These are phyloP conservation scores for Dryas drummondii DNA, from an alignment of 306 rosid genomes.

Conservation along the genomic window DNA sequence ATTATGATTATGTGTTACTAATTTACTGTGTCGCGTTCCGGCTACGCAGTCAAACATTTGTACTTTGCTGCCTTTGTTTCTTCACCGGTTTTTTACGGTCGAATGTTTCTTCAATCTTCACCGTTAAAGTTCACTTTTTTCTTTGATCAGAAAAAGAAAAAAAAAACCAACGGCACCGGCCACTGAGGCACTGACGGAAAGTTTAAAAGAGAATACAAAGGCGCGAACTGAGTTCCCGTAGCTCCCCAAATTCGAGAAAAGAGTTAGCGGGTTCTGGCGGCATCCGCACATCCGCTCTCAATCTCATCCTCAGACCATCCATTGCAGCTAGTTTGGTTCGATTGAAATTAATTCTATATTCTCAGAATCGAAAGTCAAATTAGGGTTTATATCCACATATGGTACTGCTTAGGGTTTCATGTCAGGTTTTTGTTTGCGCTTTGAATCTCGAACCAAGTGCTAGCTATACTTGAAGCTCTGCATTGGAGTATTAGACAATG, in stretches of 20 bases:
- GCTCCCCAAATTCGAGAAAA: background rate
- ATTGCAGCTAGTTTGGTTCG: background rate
- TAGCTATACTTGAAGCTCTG: background rate
- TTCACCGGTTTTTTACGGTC: no score
- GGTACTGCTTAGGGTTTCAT: background rate
- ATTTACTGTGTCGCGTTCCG: no score
- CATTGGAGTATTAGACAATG: conserved; percentile 17
- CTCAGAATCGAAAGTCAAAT: background rate
- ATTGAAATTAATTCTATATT: background rate
- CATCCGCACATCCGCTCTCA: background rate
- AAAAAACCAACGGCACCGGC: no score
- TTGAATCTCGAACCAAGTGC: background rate
- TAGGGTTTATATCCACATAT: background rate
- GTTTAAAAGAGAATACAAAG: background rate
- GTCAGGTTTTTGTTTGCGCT: background rate
- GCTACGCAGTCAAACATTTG: no score
- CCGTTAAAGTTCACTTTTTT: no score
- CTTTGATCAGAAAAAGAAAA: no score
- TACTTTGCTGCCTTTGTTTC: no score
- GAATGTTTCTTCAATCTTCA: no score
- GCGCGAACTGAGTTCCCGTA: background rate
- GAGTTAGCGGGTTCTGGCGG: background rate
- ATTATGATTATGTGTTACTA: no score
- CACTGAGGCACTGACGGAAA: background rate
- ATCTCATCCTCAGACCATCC: background rate